These are phyloP conservation scores for Auxenochlorella pyrenoidosa DNA, from an alignment of 139 green algal genomes.

Conservation along the genomic window DNA sequence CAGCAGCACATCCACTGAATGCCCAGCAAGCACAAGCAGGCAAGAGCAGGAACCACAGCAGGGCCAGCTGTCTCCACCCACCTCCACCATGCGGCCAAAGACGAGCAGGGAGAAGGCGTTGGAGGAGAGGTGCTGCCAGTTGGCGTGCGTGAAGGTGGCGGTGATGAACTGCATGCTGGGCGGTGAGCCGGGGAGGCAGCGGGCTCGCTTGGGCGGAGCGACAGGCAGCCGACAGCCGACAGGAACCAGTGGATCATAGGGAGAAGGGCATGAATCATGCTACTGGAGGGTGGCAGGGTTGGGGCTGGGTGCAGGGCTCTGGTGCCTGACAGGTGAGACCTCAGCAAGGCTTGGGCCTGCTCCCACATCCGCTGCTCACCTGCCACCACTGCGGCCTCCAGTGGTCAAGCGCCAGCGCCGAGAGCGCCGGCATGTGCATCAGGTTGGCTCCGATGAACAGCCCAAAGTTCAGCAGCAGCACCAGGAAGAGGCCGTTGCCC, in stretches of 20 bases:
- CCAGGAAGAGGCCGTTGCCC: constrained; percentile 36
- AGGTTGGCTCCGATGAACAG: constrained; percentile 35
- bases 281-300: too few species aligned
- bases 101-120: constrained; percentile 65
- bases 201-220: too few species aligned
- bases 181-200: too few species aligned
- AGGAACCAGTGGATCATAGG: too few species aligned
- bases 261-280: too few species aligned
- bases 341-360: neutral
- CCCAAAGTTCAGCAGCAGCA: constrained; percentile 48
- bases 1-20: too few species aligned
- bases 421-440: constrained; percentile 24
- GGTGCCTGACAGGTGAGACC: too few species aligned
- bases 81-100: constrained; percentile 62
- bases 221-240: too few species aligned
- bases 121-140: constrained; percentile 54
- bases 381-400: constrained; percentile 51
- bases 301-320: too few species aligned
- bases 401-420: constrained; percentile 47
- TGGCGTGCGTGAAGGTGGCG: constrained; percentile 58
- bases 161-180: constrained; percentile 45
- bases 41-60: too few species aligned
- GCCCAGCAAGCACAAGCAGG: too few species aligned
- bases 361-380: neutral
- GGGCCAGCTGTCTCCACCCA: too few species aligned